Evolutionary conservation across 2,329 filamentous ascomycete species (phyloP), one percentile per base, ranked within the genome.

Genomic region (Simplicillium sp.): DNA sequence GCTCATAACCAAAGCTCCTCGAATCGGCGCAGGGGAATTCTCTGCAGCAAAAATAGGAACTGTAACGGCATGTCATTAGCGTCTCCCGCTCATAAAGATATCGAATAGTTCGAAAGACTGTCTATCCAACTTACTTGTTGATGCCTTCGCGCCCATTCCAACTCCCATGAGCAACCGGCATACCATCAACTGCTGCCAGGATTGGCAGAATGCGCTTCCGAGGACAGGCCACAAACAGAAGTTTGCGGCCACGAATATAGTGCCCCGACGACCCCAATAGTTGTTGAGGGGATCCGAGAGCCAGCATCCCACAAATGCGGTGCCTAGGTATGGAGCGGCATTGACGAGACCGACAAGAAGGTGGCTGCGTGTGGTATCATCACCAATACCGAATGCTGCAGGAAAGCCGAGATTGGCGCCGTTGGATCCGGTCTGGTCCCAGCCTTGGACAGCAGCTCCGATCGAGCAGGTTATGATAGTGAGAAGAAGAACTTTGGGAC

Each of bases 41-140:
- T 89, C 84, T 2, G 84, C 84, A 0, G 82, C 80, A 50, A 85
- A 89, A 20, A 89, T 80, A 0, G 85, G 84, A 2, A 87, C 82
- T 37, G 70, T 76, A 0, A 33, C n/a, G 35, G 28, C 3, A 68
- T 68, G 38, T 56, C 20, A 55, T 45, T 38, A 29, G 13, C 13
- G 13, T 35, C 11, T 25, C 20, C 20, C 20, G 20, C 20, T 25
- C 9, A 6, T 25, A 25, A 5, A 25, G 20, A 25, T 6, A 25
- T 16, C 15, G 9, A 40, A 7, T 11, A 11, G 5, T 13, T 17
- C 25, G n/a, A 43, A 33, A 34, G 11, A 2, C n/a, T 15, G 15
- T 28, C 35, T 34, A 11, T 8, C 4, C 16, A n/a, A 56, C 62
- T 44, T 42, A 66, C 65, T 62, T 11, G 76, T 81, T 0, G 77